These are phyloP conservation scores for Funneliformis mosseae DNA, from an alignment of 192 early-diverging fungal species.

Conservation along the genomic window DNA sequence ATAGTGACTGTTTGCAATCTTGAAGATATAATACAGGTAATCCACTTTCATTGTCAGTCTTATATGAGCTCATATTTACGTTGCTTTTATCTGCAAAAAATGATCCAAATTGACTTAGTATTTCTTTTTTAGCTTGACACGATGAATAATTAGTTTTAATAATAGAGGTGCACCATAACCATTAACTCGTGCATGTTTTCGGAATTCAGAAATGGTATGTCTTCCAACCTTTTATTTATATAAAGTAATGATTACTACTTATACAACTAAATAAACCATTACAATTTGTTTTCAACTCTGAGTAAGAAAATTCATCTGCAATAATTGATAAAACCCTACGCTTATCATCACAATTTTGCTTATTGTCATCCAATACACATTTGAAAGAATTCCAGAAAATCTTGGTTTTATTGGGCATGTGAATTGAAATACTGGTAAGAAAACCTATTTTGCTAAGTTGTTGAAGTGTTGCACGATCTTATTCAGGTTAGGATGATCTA, in stretches of 20 bases:
- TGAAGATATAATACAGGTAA: not conserved
- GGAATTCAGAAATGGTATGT: not conserved
- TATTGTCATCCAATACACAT: not conserved
- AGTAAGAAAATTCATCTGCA: not conserved
- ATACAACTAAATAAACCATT: not conserved
- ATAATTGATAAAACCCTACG: not conserved
- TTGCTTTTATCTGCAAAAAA: not conserved
- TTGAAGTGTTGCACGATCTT: no score
- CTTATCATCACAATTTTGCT: not conserved
- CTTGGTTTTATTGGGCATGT: not conserved
- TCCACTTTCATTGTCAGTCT: not conserved
- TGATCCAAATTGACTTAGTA: not conserved
- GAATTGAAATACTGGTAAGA: not conserved
- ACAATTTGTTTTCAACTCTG: not conserved
- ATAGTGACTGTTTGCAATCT: not conserved
- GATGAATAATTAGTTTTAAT: not conserved
- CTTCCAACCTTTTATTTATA: not conserved
- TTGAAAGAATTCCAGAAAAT: not conserved
- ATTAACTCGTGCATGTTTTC: not conserved
- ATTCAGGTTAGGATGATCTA: no score
- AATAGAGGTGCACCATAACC: not conserved
- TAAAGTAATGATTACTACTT: not conserved
- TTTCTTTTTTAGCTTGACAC: not conserved
- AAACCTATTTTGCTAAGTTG: not conserved
- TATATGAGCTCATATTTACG: constrained; percentile 8